phyloP scores from a whole-genome alignment of 2,329 filamentous ascomycete species.

The Penicillium sp. region DNA sequence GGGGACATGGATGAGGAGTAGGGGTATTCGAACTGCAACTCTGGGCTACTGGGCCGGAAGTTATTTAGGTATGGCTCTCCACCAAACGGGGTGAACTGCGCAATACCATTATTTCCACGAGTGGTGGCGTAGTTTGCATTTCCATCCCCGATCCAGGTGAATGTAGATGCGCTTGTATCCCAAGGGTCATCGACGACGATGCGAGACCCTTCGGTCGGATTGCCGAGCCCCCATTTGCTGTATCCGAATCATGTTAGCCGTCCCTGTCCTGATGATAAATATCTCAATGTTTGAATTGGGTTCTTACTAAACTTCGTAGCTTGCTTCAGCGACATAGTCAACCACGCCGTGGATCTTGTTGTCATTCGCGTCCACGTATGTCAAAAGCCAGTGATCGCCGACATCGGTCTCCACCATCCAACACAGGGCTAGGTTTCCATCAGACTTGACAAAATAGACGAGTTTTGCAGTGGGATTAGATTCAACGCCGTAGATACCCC shows the following conservation, averaged over 20 bases:
- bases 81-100: neutral
- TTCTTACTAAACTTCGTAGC: constrained; percentile 1
- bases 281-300: neutral
- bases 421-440: neutral
- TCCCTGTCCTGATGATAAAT: neutral
- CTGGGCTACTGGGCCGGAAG: neutral
- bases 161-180: neutral
- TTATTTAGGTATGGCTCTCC: neutral
- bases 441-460: neutral
- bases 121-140: neutral
- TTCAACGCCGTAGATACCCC: neutral
- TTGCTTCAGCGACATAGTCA: neutral
- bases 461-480: neutral
- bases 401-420: neutral
- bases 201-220: neutral
- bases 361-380: neutral
- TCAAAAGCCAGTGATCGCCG: neutral
- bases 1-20: neutral
- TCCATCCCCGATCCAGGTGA: neutral
- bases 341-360: neutral
- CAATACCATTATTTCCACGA: constrained; percentile 1
- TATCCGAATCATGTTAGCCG: neutral
- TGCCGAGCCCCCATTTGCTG: neutral
- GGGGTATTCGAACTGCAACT: neutral
- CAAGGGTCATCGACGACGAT: neutral